phyloP scores from a whole-genome alignment of 768 basidiomycete genomes.

The Cystobasidium onofrii region DNA sequence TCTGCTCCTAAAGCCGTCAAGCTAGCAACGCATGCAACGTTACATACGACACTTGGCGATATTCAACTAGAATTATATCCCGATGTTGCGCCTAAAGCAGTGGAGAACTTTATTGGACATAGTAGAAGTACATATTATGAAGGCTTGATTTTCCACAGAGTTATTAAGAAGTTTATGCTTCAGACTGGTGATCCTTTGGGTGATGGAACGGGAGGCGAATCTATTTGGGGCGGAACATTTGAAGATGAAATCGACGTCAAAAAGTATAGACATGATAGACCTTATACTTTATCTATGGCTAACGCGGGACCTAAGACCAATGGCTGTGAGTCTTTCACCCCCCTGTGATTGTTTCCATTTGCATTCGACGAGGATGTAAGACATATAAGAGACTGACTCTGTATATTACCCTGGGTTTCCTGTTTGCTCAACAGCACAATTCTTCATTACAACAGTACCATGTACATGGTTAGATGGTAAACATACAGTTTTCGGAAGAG shows the following conservation, averaged over 20 bases:
- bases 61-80: constrained; percentile 85
- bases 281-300: constrained; percentile 89
- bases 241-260: constrained; percentile 81
- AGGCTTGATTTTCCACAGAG: constrained; percentile 87
- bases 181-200: constrained; percentile 75
- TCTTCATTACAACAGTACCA: constrained; percentile 37
- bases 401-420: constrained; percentile 47
- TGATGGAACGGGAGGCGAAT: constrained; percentile 84
- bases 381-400: constrained; percentile 60
- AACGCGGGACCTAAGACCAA: constrained; percentile 78
- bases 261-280: constrained; percentile 81
- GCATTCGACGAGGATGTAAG: background rate
- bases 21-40: constrained; percentile 69
- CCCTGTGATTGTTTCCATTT: constrained; percentile 45
- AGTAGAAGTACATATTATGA: constrained; percentile 84
- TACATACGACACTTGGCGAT: constrained; percentile 92
- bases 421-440: constrained; percentile 27
- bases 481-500: constrained; percentile 70
- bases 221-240: constrained; percentile 91
- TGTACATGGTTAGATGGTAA: constrained; percentile 38
- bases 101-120: constrained; percentile 95
- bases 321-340: constrained; percentile 65
- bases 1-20: constrained; percentile 50
- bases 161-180: constrained; percentile 79
- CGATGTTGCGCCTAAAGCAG: constrained; percentile 81